A percentile compares a stretch with the other conserved stretches of the same genome.
Conservation (phyloP, 2,329 filamentous ascomycete genomes). For the Colletotrichum tamarilloi region DNA sequence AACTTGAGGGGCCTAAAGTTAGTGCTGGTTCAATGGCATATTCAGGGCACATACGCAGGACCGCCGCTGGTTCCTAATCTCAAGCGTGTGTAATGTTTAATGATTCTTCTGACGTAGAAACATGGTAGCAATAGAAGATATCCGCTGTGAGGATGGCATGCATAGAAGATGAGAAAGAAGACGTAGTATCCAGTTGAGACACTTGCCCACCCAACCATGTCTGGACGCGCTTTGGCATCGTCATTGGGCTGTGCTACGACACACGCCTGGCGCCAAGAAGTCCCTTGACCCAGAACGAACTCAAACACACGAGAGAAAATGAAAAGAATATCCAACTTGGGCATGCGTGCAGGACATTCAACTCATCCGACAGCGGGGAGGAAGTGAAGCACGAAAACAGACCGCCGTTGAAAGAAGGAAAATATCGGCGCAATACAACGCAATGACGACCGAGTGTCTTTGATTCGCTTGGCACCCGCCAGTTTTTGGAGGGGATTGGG, state of each 20-base stretch:
- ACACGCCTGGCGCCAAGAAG: constrained; percentile 14
- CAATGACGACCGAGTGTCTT: background rate
- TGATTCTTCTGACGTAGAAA: background rate
- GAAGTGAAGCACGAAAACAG: background rate
- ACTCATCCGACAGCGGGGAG: background rate
- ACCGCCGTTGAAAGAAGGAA: background rate
- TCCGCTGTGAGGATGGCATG: background rate
- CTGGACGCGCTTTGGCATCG: background rate
- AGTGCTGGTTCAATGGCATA: background rate
- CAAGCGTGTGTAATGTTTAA: background rate
- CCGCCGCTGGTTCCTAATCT: background rate
- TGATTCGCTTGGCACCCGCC: background rate
- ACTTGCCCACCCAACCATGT: background rate
- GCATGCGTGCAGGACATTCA: background rate
- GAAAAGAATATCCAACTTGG: background rate
- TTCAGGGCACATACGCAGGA: background rate
- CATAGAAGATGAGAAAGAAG: background rate
- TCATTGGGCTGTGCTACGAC: constrained; percentile 9
- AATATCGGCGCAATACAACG: constrained; percentile 1
- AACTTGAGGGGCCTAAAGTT: background rate
- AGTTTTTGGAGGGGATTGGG: background rate
- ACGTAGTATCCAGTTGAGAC: background rate
- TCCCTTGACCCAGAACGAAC: background rate
- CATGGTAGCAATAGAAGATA: background rate
- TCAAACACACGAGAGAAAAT: background rate